Percentiles rank a stretch among this genome's conserved stretches.
phyloP scores from a whole-genome alignment of 2,329 filamentous ascomycete species.

The Alternaria atra region DNA sequence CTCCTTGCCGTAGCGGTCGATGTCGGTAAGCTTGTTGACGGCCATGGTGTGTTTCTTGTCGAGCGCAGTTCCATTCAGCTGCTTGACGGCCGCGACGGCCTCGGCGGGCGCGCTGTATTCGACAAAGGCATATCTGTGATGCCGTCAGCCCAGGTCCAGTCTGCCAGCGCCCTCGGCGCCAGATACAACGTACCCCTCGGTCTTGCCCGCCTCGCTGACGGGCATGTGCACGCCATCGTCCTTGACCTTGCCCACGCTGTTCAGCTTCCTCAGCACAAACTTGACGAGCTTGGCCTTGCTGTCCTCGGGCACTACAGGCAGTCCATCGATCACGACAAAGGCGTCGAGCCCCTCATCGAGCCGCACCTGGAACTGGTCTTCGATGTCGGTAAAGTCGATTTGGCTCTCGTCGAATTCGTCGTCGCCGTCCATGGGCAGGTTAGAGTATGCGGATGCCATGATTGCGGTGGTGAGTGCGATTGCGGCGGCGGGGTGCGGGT shows the following conservation, averaged over 20 bases:
- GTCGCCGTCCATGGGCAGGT: slow-evolving; percentile 78
- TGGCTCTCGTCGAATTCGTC: slow-evolving; percentile 94
- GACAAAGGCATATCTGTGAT: slow-evolving; percentile 87
- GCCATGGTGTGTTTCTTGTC: slow-evolving; percentile 96
- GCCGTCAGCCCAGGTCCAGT: slow-evolving; percentile 23
- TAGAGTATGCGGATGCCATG: slow-evolving; percentile 94
- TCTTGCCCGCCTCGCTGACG: slow-evolving; percentile 84
- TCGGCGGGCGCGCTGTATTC: slow-evolving; percentile 93
- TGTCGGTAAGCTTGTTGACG: slow-evolving; percentile 98
- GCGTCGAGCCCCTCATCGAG: slow-evolving; percentile 95
- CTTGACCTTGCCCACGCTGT: slow-evolving; percentile 80
- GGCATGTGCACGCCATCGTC: slow-evolving; percentile 96
- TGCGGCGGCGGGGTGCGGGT: slow-evolving; percentile 18
- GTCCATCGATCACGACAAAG: slow-evolving; percentile 94
- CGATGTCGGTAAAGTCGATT: slow-evolving; percentile 92
- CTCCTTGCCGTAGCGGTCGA: slow-evolving; percentile 94
- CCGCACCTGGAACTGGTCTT: slow-evolving; percentile 94
- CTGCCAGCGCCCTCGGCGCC: not conserved
- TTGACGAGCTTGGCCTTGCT: slow-evolving; percentile 95
- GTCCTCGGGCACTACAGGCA: slow-evolving; percentile 87
- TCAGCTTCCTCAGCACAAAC: slow-evolving; percentile 93
- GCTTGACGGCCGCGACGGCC: slow-evolving; percentile 86
- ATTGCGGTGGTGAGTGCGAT: slow-evolving; percentile 53
- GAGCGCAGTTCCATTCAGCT: slow-evolving; percentile 84
- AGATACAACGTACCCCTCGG: slow-evolving; percentile 73